A percentile compares a stretch with the other conserved stretches of the same genome.
phyloP scores from a whole-genome alignment of 1,284 basidiomycete genomes.

The Schizophyllum commune region DNA sequence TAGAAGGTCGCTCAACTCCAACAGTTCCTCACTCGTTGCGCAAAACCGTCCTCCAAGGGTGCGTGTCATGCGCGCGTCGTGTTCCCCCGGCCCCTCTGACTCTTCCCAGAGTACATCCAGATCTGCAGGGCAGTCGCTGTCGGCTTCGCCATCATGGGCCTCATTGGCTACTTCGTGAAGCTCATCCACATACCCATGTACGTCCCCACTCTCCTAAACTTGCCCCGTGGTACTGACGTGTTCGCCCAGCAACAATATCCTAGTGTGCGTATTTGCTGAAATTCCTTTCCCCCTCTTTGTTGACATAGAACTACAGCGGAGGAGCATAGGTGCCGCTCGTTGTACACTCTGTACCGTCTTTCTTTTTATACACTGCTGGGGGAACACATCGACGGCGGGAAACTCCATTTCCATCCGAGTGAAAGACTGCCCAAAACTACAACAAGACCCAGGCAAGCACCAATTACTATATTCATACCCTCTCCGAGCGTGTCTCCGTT shows the following conservation, averaged over 20 bases:
- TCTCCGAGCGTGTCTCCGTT: neutral
- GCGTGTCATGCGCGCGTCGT: conserved; percentile 13
- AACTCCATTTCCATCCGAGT: neutral
- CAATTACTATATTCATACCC: neutral
- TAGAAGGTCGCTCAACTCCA: conserved; percentile 2
- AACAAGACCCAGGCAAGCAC: too few relatives aligned
- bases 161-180: conserved; percentile 94
- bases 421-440: neutral
- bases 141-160: conserved; percentile 96
- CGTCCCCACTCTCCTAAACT: conserved; percentile 26
- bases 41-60: conserved; percentile 97
- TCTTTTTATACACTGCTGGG: neutral
- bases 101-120: conserved; percentile 75
- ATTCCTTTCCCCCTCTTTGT: neutral
- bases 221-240: conserved; percentile 15
- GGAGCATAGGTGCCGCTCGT: conserved; percentile 1
- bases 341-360: conserved; percentile 3
- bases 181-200: conserved; percentile 95
- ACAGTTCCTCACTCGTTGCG: conserved; percentile 94
- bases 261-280: conserved; percentile 64
- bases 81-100: conserved; percentile 1
- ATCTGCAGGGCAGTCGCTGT: conserved; percentile 92
- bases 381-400: too few relatives aligned
- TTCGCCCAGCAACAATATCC: conserved; percentile 76
- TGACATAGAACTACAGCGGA: neutral